Evolutionary conservation across 768 basidiomycete species (phyloP).

Genomic region (Austroboletus eburneus): DNA sequence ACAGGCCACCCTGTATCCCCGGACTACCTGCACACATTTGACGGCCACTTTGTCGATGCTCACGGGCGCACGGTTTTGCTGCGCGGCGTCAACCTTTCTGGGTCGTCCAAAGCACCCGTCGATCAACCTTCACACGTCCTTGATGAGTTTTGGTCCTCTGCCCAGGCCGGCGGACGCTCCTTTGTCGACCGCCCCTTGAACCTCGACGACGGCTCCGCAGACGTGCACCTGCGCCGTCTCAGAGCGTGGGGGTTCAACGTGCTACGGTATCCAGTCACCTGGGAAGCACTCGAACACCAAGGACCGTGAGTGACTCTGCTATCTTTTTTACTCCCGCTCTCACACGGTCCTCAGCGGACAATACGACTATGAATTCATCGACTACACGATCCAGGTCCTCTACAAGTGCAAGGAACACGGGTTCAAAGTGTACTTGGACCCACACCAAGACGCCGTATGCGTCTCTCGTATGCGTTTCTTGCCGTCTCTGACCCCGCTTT

Average conservation of each 20-base stretch:
- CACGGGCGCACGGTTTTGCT: slow-evolving; percentile 74
- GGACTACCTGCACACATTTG: slow-evolving; percentile 58
- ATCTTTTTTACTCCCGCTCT: background rate
- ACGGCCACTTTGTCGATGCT: slow-evolving; percentile 69
- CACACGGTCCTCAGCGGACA: slow-evolving; percentile 52
- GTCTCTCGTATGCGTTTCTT: background rate
- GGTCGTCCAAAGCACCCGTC: slow-evolving; percentile 80
- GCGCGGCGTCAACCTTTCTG: slow-evolving; percentile 93
- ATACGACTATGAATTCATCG: slow-evolving; percentile 89
- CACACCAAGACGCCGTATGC: slow-evolving; percentile 92
- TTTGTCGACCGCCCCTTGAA: slow-evolving; percentile 79
- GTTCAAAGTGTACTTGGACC: slow-evolving; percentile 89
- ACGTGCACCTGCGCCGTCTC: slow-evolving; percentile 82
- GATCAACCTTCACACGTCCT: slow-evolving; percentile 63
- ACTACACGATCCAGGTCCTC: slow-evolving; percentile 85
- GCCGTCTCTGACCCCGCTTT: background rate
- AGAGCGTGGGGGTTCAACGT: slow-evolving; percentile 93
- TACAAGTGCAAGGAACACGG: slow-evolving; percentile 89
- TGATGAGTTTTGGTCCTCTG: slow-evolving; percentile 79
- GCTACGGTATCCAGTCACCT: slow-evolving; percentile 78
- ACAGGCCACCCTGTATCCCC: slow-evolving; percentile 13
- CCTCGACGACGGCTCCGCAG: slow-evolving; percentile 79
- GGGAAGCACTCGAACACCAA: slow-evolving; percentile 92
- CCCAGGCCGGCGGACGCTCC: slow-evolving; percentile 61
- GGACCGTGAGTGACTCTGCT: slow-evolving; percentile 74